Evolutionary conservation across 129 eudicot genomes (phyloP), one percentile per base, ranked within the genome.

Genomic region (Daucus carota): DNA sequence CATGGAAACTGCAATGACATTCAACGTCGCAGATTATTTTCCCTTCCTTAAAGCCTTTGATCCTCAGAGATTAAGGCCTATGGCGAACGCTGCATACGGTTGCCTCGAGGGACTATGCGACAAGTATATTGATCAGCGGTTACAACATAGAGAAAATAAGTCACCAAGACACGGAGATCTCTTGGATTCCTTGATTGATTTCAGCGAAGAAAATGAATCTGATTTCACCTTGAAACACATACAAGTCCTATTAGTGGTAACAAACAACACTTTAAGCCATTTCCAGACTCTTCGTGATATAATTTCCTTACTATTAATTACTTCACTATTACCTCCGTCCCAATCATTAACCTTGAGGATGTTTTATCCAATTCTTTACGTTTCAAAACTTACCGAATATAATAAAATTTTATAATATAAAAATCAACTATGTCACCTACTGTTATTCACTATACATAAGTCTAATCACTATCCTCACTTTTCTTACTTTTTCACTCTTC

Each of bases 201-300:
- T 57, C 31, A 54, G 62, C 5, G 26, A 52, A 52, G 28, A 52
- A 52, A 52, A 46, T 46, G 18, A 46, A 17, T 46, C 65, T 57
- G 65, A n/a, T n/a, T n/a, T 57, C 32, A 57, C 65, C 32, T 57
- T 24, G 31, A 57, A 57, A 57, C 65, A 57, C 18, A 57, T 57
- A 22, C 65, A 57, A 57, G 65, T 22, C 65, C 65, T 57, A 20
- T 24, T 57, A 57, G 65, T 57, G 86, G 65, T 57, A n/a, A 57
- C 65, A 4, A 6, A 57, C 31, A 57, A 20, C 43, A 40, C 43
- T 40, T 40, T 0, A 40, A 40, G 43, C 12, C 28, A 57, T 57
- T 57, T 57, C 6, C 12, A 22, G 6, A 54, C 0, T 20, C 0
- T 17, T 52, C n/a, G 22, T 22, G 1, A 52, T 57, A 57, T 8